Percentiles rank a stretch among this genome's conserved stretches.
Evolutionary conservation across 2,329 filamentous ascomycete species (phyloP).

Genomic region (Metarhizium sp.): DNA sequence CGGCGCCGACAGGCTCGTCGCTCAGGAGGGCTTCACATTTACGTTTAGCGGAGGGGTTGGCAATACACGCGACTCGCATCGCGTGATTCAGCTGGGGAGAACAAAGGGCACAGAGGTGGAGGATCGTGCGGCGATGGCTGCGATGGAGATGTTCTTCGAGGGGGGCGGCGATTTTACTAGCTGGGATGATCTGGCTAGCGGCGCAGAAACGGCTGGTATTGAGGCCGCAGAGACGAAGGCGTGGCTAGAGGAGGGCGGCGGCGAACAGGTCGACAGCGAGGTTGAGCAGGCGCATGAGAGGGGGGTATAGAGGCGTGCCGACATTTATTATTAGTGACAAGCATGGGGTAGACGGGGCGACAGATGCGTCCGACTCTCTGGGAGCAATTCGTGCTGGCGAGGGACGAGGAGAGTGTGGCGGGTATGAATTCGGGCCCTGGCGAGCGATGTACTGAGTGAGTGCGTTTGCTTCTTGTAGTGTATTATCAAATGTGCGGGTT

Average conservation of each 20-base stretch:
- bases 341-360: conserved; percentile 61
- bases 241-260: conserved; percentile 46
- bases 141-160: conserved; percentile 61
- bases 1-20: conserved; percentile 49
- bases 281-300: conserved; percentile 41
- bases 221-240: conserved; percentile 39
- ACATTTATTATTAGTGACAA: conserved; percentile 63
- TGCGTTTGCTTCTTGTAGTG: neutral
- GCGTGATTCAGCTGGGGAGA: conserved; percentile 62
- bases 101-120: conserved; percentile 34
- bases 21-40: conserved; percentile 62
- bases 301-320: conserved; percentile 56
- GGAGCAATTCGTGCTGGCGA: conserved; percentile 49
- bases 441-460: neutral
- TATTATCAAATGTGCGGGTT: neutral
- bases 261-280: conserved; percentile 46
- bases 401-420: conserved; percentile 15
- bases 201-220: conserved; percentile 45
- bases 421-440: neutral
- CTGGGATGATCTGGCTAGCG: conserved; percentile 38
- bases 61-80: conserved; percentile 55
- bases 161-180: conserved; percentile 54
- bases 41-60: conserved; percentile 62
- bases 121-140: conserved; percentile 48
- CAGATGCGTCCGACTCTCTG: conserved; percentile 59